Percentiles rank a stretch among this genome's conserved stretches.
Evolutionary conservation across 495 filamentous ascomycete species (phyloP).

Genomic region (Articulospora tetracladia): DNA sequence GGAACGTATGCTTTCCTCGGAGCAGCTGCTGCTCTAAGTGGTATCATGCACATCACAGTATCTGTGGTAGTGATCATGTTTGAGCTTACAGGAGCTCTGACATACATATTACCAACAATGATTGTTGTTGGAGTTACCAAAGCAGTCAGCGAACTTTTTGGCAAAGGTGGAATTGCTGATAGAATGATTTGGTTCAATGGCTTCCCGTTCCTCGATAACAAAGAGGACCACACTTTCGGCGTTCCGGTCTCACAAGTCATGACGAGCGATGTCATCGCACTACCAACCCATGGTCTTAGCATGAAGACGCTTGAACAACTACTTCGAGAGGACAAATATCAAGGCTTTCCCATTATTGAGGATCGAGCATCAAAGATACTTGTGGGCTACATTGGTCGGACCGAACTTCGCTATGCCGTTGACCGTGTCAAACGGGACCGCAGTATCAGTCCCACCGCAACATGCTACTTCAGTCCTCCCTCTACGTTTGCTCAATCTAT

Average conservation of each 20-base stretch:
- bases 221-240: slow-evolving; percentile 96
- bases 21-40: slow-evolving; percentile 90
- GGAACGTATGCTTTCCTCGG: slow-evolving; percentile 95
- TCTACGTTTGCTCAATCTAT: slow-evolving; percentile 38
- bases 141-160: slow-evolving; percentile 84
- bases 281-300: slow-evolving; percentile 72
- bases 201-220: slow-evolving; percentile 96
- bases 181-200: slow-evolving; percentile 99
- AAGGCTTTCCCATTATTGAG: slow-evolving; percentile 92
- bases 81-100: slow-evolving; percentile 89
- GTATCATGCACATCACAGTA: slow-evolving; percentile 96
- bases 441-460: slow-evolving; percentile 54
- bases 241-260: slow-evolving; percentile 92
- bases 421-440: slow-evolving; percentile 76
- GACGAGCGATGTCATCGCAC: slow-evolving; percentile 71
- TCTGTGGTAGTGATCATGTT: slow-evolving; percentile 99
- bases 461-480: slow-evolving; percentile 75
- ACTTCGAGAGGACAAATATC: slow-evolving; percentile 75
- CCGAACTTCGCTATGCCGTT: slow-evolving; percentile 90
- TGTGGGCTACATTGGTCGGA: slow-evolving; percentile 91
- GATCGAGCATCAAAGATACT: slow-evolving; percentile 65
- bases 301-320: slow-evolving; percentile 71
- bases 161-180: slow-evolving; percentile 94
- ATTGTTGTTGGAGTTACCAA: slow-evolving; percentile 98
- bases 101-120: slow-evolving; percentile 96